A percentile compares a stretch with the other conserved stretches of the same genome.
These are phyloP conservation scores for Mrakia gelida DNA, from an alignment of 768 basidiomycete species.

Conservation along the genomic window DNA sequence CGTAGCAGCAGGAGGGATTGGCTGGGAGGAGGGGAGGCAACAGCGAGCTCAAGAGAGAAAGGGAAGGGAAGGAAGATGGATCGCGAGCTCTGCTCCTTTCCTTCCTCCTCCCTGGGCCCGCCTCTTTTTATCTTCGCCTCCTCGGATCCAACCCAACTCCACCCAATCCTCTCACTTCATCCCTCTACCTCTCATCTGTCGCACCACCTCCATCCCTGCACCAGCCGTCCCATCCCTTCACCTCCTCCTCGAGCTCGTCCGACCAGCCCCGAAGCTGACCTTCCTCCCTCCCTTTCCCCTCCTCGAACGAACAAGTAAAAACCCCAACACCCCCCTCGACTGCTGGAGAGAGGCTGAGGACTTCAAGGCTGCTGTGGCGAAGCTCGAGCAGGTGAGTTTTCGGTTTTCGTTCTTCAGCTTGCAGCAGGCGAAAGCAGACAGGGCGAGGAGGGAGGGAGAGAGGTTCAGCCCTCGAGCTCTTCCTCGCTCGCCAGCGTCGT, in stretches of 20 bases:
- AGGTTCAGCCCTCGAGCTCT: not conserved
- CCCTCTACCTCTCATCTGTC: not conserved
- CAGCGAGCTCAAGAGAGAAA: too few species aligned
- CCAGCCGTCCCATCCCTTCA: not conserved
- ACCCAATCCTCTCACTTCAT: not conserved
- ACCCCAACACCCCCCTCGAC: conserved; percentile 43
- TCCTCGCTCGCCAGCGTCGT: not conserved
- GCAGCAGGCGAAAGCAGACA: not conserved
- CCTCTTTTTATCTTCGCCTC: too few species aligned
- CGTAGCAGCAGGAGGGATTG: not conserved
- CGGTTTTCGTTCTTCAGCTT: too few species aligned
- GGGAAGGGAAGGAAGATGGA: too few species aligned
- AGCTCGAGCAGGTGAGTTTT: conserved; percentile 44
- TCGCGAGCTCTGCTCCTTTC: not conserved
- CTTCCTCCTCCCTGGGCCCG: not conserved
- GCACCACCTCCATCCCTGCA: not conserved
- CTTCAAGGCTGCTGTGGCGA: conserved; percentile 44
- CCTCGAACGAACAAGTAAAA: conserved; percentile 34
- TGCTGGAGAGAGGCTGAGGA: conserved; percentile 45
- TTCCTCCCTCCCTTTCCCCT: not conserved
- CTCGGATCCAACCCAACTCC: too few species aligned
- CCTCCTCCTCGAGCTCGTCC: not conserved
- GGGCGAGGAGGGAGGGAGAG: too few species aligned
- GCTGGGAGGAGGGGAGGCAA: too few species aligned
- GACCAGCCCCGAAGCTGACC: not conserved